A percentile compares a stretch with the other conserved stretches of the same genome.
Conservation (phyloP, 495 filamentous ascomycete species). For the Hypoxylon perforatum region DNA sequence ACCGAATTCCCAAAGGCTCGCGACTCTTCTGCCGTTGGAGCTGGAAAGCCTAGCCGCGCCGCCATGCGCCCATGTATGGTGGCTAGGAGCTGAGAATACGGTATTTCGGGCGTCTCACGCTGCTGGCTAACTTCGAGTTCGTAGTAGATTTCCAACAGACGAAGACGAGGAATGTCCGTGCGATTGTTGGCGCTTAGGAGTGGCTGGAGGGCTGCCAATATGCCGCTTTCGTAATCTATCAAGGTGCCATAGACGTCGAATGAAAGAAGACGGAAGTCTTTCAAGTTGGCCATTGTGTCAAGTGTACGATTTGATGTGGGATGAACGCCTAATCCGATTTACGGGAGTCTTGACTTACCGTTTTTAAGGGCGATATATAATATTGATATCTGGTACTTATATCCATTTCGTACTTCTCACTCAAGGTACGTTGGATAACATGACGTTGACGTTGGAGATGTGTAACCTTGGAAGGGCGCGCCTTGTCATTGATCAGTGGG, state of each 20-base stretch:
- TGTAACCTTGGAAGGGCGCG: not conserved
- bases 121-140: conserved; percentile 53
- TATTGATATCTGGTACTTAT: too few relatives aligned
- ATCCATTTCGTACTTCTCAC: too few relatives aligned
- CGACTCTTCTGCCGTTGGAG: conserved; percentile 44
- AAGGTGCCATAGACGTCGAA: conserved; percentile 68
- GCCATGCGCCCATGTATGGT: conserved; percentile 47
- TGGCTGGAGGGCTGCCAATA: conserved; percentile 21
- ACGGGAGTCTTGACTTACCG: too few relatives aligned
- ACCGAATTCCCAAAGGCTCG: conserved; percentile 61
- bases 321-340: not conserved
- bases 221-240: conserved; percentile 67
- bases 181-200: conserved; percentile 16
- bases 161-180: conserved; percentile 12
- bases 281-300: conserved; percentile 38
- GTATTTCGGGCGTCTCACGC: conserved; percentile 56
- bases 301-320: not conserved
- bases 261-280: conserved; percentile 62
- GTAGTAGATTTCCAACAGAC: conserved; percentile 18
- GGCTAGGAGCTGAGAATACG: conserved; percentile 63
- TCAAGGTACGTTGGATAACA: too few relatives aligned
- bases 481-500: not conserved
- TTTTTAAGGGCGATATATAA: too few relatives aligned
- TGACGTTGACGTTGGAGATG: too few relatives aligned
- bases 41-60: conserved; percentile 37